Evolutionary conservation across 1,284 basidiomycete species (phyloP), one percentile per base, ranked within the genome.

Genomic region (Calocybe gambosa): DNA sequence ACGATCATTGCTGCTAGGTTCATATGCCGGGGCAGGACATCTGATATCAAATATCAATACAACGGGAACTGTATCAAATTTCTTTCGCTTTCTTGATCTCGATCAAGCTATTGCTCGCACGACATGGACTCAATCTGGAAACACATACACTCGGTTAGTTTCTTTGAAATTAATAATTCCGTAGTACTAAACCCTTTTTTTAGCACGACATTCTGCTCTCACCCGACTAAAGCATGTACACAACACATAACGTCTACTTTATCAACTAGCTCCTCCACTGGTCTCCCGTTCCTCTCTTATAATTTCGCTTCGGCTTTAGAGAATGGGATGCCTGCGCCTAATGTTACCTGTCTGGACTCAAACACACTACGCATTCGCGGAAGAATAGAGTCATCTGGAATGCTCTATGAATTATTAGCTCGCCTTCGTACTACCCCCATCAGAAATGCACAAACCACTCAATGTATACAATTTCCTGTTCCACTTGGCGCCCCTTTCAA

Each of bases 161-260:
- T 31, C 12, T 37, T 37, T 4, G 12, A 12, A 13, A 16, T 12
- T 12, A 4, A 16, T 37, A 37, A 26, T 26, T 26, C 5, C 25
- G 5, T 9, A 26, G 6, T 18, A 5, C 16, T 18, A 6, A 37
- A 13, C 5, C 16, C 5, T 6, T 18, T 18, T 23, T 19, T 26
- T 39, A 85, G 85, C 4, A 77, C 82, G 47, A 74, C 79, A 1
- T 84, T 87, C 53, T 88, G 85, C 57, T 85, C 84, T 3, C 66
- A 85, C 57, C 79, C 83, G 1, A 67, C 70, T 1, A 66, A 71
- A 53, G 73, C 80, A 33, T 86, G 83, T 53, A 62, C 74, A 2
- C 77, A 84, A 55, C 77, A 80, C 54, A 56, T 75, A 35, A 70
- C 67, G 41, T 63, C 68, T 25, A 67, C 69, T 4, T 44, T 51